Percentiles rank a stretch among this genome's conserved stretches.
These are phyloP conservation scores for Leishmania braziliensis DNA, from an alignment of 208 protist species.

Conservation along the genomic window DNA sequence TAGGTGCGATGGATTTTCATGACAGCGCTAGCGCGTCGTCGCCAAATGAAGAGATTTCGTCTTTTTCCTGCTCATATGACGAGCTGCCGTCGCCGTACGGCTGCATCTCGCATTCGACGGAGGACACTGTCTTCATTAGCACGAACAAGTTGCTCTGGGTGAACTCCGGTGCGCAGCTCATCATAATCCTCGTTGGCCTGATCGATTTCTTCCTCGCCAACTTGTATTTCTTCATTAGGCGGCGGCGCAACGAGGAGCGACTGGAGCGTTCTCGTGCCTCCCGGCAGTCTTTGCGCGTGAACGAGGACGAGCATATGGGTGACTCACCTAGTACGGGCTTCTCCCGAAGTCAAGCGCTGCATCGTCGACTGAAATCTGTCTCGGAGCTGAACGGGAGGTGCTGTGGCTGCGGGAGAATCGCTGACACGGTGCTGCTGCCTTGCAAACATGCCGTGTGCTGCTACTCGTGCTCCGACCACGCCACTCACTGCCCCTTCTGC, in stretches of 20 bases:
- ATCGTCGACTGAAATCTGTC: slow-evolving; percentile 28
- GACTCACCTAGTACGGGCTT: slow-evolving; percentile 16
- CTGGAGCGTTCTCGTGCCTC: slow-evolving; percentile 32
- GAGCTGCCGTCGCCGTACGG: slow-evolving; percentile 28
- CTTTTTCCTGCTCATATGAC: slow-evolving; percentile 14
- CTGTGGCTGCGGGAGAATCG: slow-evolving; percentile 48
- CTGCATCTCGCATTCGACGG: slow-evolving; percentile 30
- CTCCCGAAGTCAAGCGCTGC: slow-evolving; percentile 7
- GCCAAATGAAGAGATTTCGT: not conserved
- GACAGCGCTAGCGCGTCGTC: not conserved
- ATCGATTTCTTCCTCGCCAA: slow-evolving; percentile 31
- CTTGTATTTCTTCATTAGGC: slow-evolving; percentile 37
- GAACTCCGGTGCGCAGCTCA: slow-evolving; percentile 29
- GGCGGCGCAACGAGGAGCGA: slow-evolving; percentile 28
- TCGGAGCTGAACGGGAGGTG: slow-evolving; percentile 51
- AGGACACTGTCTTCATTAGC: slow-evolving; percentile 35
- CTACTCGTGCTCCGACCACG: slow-evolving; percentile 38
- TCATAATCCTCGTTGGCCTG: slow-evolving; percentile 37
- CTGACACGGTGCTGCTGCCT: slow-evolving; percentile 49
- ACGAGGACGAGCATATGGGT: slow-evolving; percentile 22
- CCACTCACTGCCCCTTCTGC: slow-evolving; percentile 53
- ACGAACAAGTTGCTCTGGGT: slow-evolving; percentile 35
- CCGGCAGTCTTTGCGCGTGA: slow-evolving; percentile 26
- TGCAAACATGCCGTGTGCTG: slow-evolving; percentile 63
- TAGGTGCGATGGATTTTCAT: not conserved